Evolutionary conservation across 805 yeast species (phyloP).

Genomic region (Wickerhamiella spandovensis): DNA sequence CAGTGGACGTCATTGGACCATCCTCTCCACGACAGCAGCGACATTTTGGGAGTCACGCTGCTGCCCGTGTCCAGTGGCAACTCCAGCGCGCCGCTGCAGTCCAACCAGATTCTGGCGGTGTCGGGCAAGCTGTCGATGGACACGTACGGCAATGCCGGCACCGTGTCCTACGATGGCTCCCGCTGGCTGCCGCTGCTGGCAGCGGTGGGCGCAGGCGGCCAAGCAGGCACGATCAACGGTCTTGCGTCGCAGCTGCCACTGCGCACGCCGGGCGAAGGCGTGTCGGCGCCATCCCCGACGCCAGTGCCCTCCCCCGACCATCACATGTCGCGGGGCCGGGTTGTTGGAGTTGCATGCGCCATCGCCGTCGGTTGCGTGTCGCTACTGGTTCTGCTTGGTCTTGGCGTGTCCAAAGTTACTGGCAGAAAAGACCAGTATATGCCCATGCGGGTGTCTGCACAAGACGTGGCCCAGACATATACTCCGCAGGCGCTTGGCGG

Average conservation of each 20-base stretch:
- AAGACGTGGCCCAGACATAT: constrained; percentile 39
- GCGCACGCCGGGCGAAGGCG: neutral
- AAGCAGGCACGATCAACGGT: neutral
- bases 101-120: constrained; percentile 37
- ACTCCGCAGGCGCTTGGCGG: neutral
- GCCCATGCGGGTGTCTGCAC: constrained; percentile 30
- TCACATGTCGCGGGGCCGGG: constrained; percentile 40
- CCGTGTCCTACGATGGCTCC: constrained; percentile 53
- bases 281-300: neutral
- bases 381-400: constrained; percentile 30
- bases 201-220: neutral
- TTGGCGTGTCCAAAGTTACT: constrained; percentile 14
- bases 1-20: constrained; percentile 34
- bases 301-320: constrained; percentile 4
- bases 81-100: constrained; percentile 26
- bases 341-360: constrained; percentile 57
- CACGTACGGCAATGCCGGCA: constrained; percentile 41
- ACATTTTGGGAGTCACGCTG: constrained; percentile 35
- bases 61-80: constrained; percentile 24
- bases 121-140: constrained; percentile 42
- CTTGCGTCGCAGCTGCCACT: neutral
- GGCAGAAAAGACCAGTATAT: neutral
- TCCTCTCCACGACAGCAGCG: constrained; percentile 23
- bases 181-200: constrained; percentile 50
- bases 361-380: constrained; percentile 42